phyloP scores from a whole-genome alignment of 371 early-diverging fungal genomes.

The Lichtheimia ramosa region DNA sequence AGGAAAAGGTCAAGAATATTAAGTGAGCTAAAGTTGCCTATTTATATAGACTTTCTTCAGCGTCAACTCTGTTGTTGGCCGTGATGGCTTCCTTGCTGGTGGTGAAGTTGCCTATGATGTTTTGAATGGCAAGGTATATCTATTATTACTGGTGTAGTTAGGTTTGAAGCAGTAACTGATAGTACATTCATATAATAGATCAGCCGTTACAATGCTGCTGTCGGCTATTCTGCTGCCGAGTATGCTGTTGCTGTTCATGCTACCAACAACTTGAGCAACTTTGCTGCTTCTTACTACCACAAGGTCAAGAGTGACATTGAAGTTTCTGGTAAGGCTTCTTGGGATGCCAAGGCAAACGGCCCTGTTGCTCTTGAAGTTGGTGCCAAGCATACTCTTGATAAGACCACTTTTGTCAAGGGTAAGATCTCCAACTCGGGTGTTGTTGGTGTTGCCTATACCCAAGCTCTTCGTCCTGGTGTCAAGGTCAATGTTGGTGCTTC shows the following conservation, averaged over 20 bases:
- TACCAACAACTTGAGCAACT: constrained; percentile 65
- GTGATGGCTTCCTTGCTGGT: constrained; percentile 86
- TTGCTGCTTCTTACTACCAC: constrained; percentile 95
- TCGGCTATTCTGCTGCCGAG: constrained; percentile 85
- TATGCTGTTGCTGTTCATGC: constrained; percentile 88
- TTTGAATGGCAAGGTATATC: constrained; percentile 66
- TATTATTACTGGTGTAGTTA: not conserved
- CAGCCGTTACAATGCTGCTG: constrained; percentile 81
- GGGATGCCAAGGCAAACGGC: constrained; percentile 77
- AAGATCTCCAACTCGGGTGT: constrained; percentile 94
- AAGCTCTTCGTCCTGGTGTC: constrained; percentile 90
- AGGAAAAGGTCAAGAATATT: no score
- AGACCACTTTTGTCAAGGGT: constrained; percentile 89
- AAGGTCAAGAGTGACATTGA: constrained; percentile 86
- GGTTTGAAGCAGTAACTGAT: no score
- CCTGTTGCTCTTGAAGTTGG: constrained; percentile 91
- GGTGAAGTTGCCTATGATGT: constrained; percentile 92
- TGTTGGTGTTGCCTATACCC: constrained; percentile 91
- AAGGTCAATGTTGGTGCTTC: constrained; percentile 90
- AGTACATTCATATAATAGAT: constrained; percentile 30
- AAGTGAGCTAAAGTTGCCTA: not conserved
- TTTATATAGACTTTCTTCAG: constrained; percentile 38
- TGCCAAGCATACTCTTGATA: constrained; percentile 90
- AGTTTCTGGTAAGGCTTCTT: constrained; percentile 91
- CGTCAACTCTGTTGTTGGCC: constrained; percentile 57